phyloP scores from a whole-genome alignment of 179 eudicot genomes.

The Beta lomatogona region DNA sequence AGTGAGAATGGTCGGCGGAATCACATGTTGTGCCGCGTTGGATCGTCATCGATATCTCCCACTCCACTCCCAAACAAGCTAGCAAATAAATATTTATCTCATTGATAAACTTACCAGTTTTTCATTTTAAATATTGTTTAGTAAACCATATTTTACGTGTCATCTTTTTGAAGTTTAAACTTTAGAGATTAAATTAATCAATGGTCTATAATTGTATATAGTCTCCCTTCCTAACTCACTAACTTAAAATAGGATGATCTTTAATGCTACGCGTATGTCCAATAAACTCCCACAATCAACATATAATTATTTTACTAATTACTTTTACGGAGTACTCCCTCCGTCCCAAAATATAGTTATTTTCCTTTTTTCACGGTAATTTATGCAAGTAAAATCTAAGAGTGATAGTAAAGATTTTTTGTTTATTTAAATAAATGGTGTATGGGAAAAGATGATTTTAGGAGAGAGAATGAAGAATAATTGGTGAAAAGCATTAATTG shows the following conservation, averaged over 20 bases:
- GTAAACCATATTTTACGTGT: not conserved
- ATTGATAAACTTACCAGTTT: too few relatives aligned
- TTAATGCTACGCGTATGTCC: not conserved
- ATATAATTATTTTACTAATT: not conserved
- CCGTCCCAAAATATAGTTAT: too few relatives aligned
- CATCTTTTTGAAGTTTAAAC: not conserved
- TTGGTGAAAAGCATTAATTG: too few relatives aligned
- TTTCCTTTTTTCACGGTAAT: too few relatives aligned
- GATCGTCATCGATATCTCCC: slow-evolving; percentile 6
- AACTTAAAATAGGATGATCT: not conserved
- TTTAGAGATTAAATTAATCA: not conserved
- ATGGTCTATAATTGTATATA: not conserved
- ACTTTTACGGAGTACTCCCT: too few relatives aligned
- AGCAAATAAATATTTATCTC: not conserved
- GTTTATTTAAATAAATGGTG: too few relatives aligned
- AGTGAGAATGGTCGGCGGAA: slow-evolving; percentile 24
- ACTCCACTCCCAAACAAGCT: slow-evolving; percentile 10
- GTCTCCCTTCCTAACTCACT: not conserved
- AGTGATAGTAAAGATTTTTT: too few relatives aligned
- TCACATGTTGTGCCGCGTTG: slow-evolving; percentile 26
- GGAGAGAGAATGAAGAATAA: too few relatives aligned
- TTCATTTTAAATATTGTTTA: not conserved
- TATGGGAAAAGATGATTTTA: too few relatives aligned
- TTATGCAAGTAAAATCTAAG: too few relatives aligned
- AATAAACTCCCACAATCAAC: not conserved